phyloP scores from a whole-genome alignment of 305 asterid species.

The Fraxinus ornus region DNA sequence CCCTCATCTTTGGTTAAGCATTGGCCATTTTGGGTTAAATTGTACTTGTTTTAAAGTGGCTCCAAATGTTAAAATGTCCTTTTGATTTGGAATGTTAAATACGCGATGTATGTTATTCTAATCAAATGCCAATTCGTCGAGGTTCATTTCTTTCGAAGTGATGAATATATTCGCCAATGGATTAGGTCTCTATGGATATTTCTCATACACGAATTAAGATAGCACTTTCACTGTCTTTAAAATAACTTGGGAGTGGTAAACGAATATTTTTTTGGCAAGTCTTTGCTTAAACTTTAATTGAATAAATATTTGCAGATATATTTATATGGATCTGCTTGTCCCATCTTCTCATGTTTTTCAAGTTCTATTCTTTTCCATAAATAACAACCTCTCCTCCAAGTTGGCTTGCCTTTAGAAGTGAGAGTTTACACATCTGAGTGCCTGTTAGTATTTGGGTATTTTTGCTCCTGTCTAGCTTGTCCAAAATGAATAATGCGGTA shows the following conservation, averaged over 20 bases:
- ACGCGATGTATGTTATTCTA: neutral
- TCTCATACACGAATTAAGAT: neutral
- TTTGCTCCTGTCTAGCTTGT: neutral
- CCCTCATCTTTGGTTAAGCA: neutral
- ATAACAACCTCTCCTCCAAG: neutral
- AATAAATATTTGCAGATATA: neutral
- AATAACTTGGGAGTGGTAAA: neutral
- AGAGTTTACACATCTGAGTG: neutral
- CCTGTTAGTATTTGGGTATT: neutral
- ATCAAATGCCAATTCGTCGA: neutral
- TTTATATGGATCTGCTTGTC: neutral
- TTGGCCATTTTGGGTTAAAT: neutral
- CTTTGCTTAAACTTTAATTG: neutral
- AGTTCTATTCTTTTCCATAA: neutral
- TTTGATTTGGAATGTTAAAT: neutral
- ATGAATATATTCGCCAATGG: neutral
- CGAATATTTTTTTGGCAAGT: neutral
- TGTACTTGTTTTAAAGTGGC: neutral
- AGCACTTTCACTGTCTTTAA: neutral
- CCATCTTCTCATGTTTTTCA: neutral
- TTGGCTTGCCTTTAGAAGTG: constrained; percentile 1
- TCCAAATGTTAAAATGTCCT: neutral
- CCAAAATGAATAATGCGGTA: neutral
- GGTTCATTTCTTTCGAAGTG: neutral
- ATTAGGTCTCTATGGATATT: neutral